These are phyloP conservation scores for Aspergillus sp. DNA, from an alignment of 2,329 filamentous ascomycete genomes.

Conservation along the genomic window DNA sequence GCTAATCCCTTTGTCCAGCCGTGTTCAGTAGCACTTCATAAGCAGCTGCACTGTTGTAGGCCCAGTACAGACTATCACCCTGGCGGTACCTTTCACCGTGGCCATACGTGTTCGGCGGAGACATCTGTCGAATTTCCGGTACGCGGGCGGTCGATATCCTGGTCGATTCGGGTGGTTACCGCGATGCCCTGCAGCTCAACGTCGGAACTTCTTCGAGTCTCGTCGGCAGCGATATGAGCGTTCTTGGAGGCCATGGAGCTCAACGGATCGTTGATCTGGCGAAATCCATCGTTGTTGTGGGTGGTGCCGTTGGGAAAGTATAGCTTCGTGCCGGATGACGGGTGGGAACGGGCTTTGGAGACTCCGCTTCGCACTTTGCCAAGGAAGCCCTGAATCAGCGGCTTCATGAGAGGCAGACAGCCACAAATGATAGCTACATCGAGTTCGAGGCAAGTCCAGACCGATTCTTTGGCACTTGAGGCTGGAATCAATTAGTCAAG, in stretches of 20 bases:
- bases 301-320: constrained; percentile 6
- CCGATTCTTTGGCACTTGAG: constrained; percentile 26
- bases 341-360: constrained; percentile 9
- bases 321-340: constrained; percentile 5
- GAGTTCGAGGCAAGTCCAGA: constrained; percentile 26
- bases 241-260: neutral
- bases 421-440: constrained; percentile 26
- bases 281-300: constrained; percentile 13
- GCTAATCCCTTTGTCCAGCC: too few species aligned
- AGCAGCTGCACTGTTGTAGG: too few species aligned
- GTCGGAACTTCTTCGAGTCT: constrained; percentile 4
- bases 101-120: neutral
- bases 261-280: constrained; percentile 8
- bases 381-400: constrained; percentile 16
- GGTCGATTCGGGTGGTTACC: constrained; percentile 11
- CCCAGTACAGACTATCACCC: too few species aligned
- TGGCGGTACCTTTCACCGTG: neutral
- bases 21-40: too few species aligned
- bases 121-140: neutral
- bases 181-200: constrained; percentile 13
- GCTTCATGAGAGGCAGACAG: constrained; percentile 22
- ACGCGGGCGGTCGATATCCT: neutral
- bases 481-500: constrained; percentile 1
- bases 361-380: constrained; percentile 11
- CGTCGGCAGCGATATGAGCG: neutral